phyloP scores from a whole-genome alignment of 169 alveolate species.

The Babesia divergens region DNA sequence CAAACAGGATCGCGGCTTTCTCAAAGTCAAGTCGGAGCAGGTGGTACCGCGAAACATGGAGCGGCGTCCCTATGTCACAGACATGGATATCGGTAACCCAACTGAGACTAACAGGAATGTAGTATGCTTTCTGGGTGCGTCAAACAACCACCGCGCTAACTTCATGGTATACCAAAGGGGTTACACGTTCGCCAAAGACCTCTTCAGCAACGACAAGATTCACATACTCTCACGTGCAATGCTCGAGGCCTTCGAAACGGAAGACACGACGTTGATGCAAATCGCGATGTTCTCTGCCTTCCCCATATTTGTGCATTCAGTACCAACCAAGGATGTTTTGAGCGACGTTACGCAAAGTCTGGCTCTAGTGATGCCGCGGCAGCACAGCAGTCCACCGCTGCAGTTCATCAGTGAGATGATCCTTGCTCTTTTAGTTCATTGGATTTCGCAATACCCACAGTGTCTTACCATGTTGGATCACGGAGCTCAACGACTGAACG shows the following conservation, averaged over 20 bases:
- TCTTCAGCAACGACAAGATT: constrained; percentile 3
- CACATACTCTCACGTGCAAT: constrained; percentile 1
- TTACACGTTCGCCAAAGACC: constrained; percentile 28
- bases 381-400: constrained; percentile 7
- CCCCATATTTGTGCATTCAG: constrained; percentile 53
- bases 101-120: background rate
- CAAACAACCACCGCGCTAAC: constrained; percentile 4
- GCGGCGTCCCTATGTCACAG: constrained; percentile 8
- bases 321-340: constrained; percentile 29
- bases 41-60: background rate
- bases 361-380: background rate
- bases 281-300: constrained; percentile 42
- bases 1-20: constrained; percentile 24
- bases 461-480: background rate
- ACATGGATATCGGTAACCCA: background rate
- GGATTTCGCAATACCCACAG: constrained; percentile 37
- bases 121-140: constrained; percentile 33
- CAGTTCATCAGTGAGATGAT: constrained; percentile 34
- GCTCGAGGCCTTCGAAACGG: background rate
- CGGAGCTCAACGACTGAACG: background rate
- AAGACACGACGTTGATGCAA: constrained; percentile 20
- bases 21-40: background rate
- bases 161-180: constrained; percentile 48
- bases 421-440: constrained; percentile 28
- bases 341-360: constrained; percentile 14